Conservation (phyloP, 2,329 filamentous ascomycete species). For the Cladophialophora psammophila region DNA sequence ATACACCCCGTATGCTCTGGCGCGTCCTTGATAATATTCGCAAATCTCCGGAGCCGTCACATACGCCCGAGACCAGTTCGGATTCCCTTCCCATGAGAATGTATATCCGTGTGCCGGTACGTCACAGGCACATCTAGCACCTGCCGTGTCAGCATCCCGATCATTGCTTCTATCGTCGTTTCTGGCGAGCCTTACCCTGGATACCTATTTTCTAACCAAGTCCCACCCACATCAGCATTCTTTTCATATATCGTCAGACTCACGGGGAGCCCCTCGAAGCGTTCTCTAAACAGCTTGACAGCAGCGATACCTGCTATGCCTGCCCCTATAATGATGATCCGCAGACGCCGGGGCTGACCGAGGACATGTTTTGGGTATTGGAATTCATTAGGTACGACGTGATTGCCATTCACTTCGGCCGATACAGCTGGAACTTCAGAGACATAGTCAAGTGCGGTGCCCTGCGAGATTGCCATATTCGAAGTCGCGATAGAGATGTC, state of each 20-base stretch:
- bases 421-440: neutral
- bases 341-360: neutral
- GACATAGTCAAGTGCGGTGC: neutral
- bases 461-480: neutral
- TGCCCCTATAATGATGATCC: slow-evolving; percentile 46
- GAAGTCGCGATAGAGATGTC: neutral
- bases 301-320: slow-evolving; percentile 49
- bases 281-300: slow-evolving; percentile 45
- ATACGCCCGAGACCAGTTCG: slow-evolving; percentile 72
- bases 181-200: slow-evolving; percentile 23
- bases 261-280: slow-evolving; percentile 6
- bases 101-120: slow-evolving; percentile 4
- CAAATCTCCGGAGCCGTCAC: slow-evolving; percentile 59
- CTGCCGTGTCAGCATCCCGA: too few species aligned
- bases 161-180: too few species aligned
- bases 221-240: slow-evolving; percentile 43
- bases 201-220: slow-evolving; percentile 44
- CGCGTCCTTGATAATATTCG: neutral
- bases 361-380: neutral
- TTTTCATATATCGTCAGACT: slow-evolving; percentile 40
- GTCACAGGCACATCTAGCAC: slow-evolving; percentile 21
- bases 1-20: neutral
- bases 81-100: slow-evolving; percentile 38
- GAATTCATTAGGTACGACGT: neutral
- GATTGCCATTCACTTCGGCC: neutral